Evolutionary conservation across 441 rosid species (phyloP).

Genomic region (Aleurites moluccanus): DNA sequence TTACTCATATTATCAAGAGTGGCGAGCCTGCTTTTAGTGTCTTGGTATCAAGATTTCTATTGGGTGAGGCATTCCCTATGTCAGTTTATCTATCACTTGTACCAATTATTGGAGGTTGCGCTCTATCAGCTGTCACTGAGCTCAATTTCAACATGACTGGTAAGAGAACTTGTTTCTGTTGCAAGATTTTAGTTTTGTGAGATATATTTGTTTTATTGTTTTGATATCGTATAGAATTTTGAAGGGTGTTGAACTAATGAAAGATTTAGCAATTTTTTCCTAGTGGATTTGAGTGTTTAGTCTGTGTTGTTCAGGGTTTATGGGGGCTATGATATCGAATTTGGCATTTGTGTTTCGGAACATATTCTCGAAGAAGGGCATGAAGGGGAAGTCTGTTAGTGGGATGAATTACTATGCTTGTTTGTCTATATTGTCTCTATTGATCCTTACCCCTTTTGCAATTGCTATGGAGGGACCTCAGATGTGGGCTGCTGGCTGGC

Average conservation of each 20-base stretch:
- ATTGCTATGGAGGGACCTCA: constrained; percentile 93
- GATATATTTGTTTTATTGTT: neutral
- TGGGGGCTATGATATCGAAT: constrained; percentile 98
- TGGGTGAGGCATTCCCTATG: constrained; percentile 73
- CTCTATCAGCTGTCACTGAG: constrained; percentile 86
- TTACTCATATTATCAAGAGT: constrained; percentile 91
- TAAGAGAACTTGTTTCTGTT: constrained; percentile 27
- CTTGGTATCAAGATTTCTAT: constrained; percentile 62
- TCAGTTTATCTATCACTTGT: constrained; percentile 78
- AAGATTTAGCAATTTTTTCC: neutral
- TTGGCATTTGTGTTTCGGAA: constrained; percentile 89
- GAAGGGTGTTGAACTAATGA: neutral
- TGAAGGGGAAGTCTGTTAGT: constrained; percentile 87
- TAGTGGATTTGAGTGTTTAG: neutral
- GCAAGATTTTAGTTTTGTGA: neutral
- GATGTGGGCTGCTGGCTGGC: constrained; percentile 94
- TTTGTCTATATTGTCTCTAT: constrained; percentile 74
- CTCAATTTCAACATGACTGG: constrained; percentile 90
- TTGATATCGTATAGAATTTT: neutral
- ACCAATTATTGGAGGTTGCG: constrained; percentile 93
- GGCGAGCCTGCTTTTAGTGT: constrained; percentile 95
- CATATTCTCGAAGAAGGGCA: constrained; percentile 95
- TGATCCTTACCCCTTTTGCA: constrained; percentile 89
- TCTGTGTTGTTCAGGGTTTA: constrained; percentile 58
- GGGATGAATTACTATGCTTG: constrained; percentile 99